Percentiles rank a stretch among this genome's conserved stretches.
Conservation (phyloP, 257 asterid species). For the Phtheirospermum japonicum region DNA sequence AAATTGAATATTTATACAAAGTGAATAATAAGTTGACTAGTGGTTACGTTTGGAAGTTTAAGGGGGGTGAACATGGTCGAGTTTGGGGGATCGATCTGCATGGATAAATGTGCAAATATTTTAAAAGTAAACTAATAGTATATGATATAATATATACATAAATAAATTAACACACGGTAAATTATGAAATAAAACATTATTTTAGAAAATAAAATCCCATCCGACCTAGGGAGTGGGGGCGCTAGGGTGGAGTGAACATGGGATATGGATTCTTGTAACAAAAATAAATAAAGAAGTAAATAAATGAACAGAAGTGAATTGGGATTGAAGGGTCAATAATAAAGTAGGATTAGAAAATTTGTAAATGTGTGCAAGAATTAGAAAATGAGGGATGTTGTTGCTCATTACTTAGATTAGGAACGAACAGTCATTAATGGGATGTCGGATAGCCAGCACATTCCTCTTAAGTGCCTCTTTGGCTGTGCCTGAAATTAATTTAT, state of each 20-base stretch:
- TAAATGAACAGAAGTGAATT: conserved; percentile 18
- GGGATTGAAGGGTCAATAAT: conserved; percentile 34
- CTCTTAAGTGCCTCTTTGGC: neutral
- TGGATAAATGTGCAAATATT: conserved; percentile 34
- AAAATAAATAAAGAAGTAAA: neutral
- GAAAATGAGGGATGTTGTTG: conserved; percentile 25
- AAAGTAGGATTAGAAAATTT: conserved; percentile 29
- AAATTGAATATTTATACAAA: conserved; percentile 24
- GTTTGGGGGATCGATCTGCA: conserved; percentile 50
- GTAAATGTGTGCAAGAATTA: conserved; percentile 31
- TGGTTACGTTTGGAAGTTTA: neutral
- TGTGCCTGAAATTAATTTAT: too few species aligned
- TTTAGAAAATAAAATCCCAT: too few species aligned
- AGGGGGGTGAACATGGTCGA: conserved; percentile 53
- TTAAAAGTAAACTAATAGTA: neutral
- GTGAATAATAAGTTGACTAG: conserved; percentile 26
- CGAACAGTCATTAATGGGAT: conserved; percentile 32
- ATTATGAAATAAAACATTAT: neutral
- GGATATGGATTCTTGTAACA: conserved; percentile 12
- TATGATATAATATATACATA: too few species aligned
- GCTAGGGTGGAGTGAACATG: neutral
- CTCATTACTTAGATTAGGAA: conserved; percentile 29
- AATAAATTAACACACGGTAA: too few species aligned
- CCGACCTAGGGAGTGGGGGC: neutral
- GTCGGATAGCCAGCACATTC: conserved; percentile 34